Conservation (phyloP, 2,329 filamentous ascomycete species). For the Arthrobotrys iridis region DNA sequence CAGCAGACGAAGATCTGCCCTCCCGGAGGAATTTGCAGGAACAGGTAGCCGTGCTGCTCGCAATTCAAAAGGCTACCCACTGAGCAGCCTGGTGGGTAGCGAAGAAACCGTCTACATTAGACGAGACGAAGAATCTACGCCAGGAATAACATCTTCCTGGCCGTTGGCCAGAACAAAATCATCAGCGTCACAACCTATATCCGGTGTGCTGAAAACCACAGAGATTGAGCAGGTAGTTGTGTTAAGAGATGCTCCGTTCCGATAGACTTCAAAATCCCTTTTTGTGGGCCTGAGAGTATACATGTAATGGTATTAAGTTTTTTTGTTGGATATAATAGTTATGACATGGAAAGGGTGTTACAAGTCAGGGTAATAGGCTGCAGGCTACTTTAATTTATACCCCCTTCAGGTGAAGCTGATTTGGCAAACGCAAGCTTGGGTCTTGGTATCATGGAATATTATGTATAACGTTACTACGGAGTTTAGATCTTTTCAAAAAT, state of each 20-base stretch:
- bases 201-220: conserved; percentile 46
- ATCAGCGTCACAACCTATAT: background rate
- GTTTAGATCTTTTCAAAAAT: conserved; percentile 41
- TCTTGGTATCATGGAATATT: conserved; percentile 18
- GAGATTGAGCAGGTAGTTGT: conserved; percentile 45
- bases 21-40: conserved; percentile 23
- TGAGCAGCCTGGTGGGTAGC: conserved; percentile 40
- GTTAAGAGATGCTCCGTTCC: conserved; percentile 22
- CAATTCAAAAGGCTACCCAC: conserved; percentile 46
- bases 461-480: conserved; percentile 29
- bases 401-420: conserved; percentile 3
- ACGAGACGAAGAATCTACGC: conserved; percentile 22
- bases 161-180: background rate
- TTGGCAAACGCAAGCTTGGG: conserved; percentile 15
- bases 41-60: conserved; percentile 22
- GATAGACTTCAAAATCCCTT: background rate
- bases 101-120: conserved; percentile 45
- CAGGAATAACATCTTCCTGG: conserved; percentile 8
- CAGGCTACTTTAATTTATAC: conserved; percentile 37
- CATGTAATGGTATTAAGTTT: background rate
- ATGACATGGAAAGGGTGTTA: conserved; percentile 5
- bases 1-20: conserved; percentile 30
- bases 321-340: background rate
- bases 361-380: conserved; percentile 21
- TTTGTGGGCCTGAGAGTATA: background rate